Base-by-base conservation (phyloP, 257 asterid genomes). In the Anisodus tanguticus region DNA sequence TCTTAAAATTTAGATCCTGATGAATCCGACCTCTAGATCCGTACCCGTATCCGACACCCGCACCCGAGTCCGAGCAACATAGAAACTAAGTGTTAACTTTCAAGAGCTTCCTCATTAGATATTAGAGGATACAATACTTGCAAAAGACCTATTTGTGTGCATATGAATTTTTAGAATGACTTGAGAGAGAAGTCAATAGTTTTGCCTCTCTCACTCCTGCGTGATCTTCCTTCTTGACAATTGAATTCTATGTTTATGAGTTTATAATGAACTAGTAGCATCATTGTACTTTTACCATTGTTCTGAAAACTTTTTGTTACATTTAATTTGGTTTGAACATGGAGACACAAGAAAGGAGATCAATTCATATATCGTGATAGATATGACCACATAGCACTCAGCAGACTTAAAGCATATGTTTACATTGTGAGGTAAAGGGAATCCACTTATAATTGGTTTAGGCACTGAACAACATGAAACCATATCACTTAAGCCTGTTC, bases 381-480 rank as follows among this genome's bases (percentile, higher is more conserved):
- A 66, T 12, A 35, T 31, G 47, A 66, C 35, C 15, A 66, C 13
- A 31, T 11, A 66, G 47, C 19, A 66, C 9, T 31, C 3, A 66
- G 19, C 81, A 5, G 45, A 74, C 22, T 49, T 49, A 74, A 74
- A 49, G 31, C 43, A 49, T 57, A 12, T 49, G 80, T 72, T n/a
- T 19, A 72, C 59, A 72, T 72, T 45, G 19, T 10, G 62, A 49
- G 45, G 37, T 22, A 31, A 31, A 31, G 35, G 35, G 35, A 76
- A 76, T 51, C 63, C 62, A 51, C 62, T 51, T 43, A 26, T 53
- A 51, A 74, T 77, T 53, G 64, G 82, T 53, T 53, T 26, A 53
- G 47, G 5, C 45, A 77, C 64, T 26, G 12, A 77, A 76, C 12
- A 77, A 13, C 64, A 53, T 13, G 31, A 19, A 77, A 53, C 9